Evolutionary conservation across 441 rosid genomes (phyloP), one percentile per base, ranked within the genome.

Genomic region (Monsonia emarginata): DNA sequence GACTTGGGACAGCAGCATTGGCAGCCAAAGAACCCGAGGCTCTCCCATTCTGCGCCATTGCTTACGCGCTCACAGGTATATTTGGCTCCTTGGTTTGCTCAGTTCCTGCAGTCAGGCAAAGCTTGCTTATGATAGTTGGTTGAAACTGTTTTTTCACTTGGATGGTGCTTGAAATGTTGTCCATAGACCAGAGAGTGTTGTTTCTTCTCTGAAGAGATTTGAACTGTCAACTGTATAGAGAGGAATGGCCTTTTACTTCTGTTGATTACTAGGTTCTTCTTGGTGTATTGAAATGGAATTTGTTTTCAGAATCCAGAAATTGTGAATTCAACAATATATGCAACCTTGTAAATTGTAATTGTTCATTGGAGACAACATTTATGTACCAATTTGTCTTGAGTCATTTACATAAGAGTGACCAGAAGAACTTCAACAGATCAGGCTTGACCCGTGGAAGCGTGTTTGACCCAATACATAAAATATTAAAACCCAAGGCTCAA

Each of bases 1-100:
- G 98, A 74, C 80, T 90, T 75, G 98, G 96, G 81, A 93, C 97
- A 68, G 97, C 96, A 56, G 96, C 98, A 52, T 76, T 90, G 77
- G 88, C 98, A 6, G 97, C 95, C 1, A 93, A 90, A 82, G 98
- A 93, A 74, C 98, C 96, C 2, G 98, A 86, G 71, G 98, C 98
- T 40, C 97, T 93, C 61, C 97, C 98, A 21, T 93, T 90, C 69
- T 88, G 98, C 46, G 96, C 96, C 74, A 90, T 93, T 59, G 98
- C 97, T 13, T 93, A 93, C 79, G 98, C 88, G 40, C 97, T 93
- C 13, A 87, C 98, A 0, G 98, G 97, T 65, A 88, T 93, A 44
- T 88, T 93, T 16, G 98, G 97, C 50, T 88, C 97, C 0, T 61
- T 93, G 77, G 30, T 90, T 36, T 93, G 97, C 83, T 87, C 97